Base-by-base conservation (phyloP, 1,284 basidiomycete species). In the Volvariella volvacea region DNA sequence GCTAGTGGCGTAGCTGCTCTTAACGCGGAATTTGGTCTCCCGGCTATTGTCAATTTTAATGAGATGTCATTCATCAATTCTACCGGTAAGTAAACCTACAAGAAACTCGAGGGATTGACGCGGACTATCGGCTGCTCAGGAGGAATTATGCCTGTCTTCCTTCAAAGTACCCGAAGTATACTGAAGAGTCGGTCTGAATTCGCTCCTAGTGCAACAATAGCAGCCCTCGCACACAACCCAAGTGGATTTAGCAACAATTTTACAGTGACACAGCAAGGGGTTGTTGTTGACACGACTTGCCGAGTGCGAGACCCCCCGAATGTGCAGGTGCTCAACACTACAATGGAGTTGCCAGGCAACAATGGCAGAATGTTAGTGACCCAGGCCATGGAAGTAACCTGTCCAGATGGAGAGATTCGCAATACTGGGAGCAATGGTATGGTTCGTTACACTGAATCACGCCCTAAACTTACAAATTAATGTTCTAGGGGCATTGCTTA, bases 1-100 rank as follows among this genome's bases (percentile, higher is more conserved):
- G 36, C 51, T 1, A 52, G 48, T 37, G 53, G 53, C 6, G 16
- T 42, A 12, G 52, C 50, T 8, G 47, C 51, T 2, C 48, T 49
- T 19, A 50, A 45, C 40, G 44, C 53, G 2, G 38, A 44, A 3
- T 51, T 53, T 21, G 37, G 38, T 28, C 28, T 52, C 4, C 53
- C 53, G 2, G 50, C 48, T 34, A 48, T 52, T 36, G 39, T 55
- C 15, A 55, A 55, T 28, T 53, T 53, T 33, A 52, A 55, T 34
- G 50, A 52, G 14, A 41, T 55, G 21, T 53, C 53, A 4, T 55
- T 52, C 30, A 33, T 47, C 4, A 53, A 53, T 38, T 53, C 52
- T 3, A 55, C 53, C 1, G 32, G 50, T 55, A 41, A 19, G 49
- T 40, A 1, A 48, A 38, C 10, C 28, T 46, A 1, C 40, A 39